Conservation (phyloP, 805 yeast species). For the Zygosaccharomyces gambellarensis region DNA sequence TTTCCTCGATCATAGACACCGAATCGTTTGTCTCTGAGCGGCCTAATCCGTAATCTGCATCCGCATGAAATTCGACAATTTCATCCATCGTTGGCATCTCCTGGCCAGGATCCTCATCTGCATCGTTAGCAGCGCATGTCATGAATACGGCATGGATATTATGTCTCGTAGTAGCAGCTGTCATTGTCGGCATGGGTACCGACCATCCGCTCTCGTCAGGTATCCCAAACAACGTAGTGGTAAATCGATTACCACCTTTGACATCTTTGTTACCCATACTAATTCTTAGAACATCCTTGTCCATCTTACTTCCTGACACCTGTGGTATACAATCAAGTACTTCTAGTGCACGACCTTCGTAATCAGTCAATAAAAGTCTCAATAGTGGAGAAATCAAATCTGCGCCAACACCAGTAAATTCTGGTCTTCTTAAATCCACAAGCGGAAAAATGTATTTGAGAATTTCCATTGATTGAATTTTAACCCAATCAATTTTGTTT, state of each 20-base stretch:
- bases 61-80: slow-evolving; percentile 33
- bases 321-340: slow-evolving; percentile 80
- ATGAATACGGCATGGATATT: slow-evolving; percentile 94
- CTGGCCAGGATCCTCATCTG: slow-evolving; percentile 17
- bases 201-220: slow-evolving; percentile 95
- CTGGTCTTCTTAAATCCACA: slow-evolving; percentile 70
- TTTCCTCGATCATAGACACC: slow-evolving; percentile 45
- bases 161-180: slow-evolving; percentile 82
- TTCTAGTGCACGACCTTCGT: slow-evolving; percentile 82
- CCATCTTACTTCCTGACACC: slow-evolving; percentile 87
- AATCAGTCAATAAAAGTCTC: slow-evolving; percentile 73
- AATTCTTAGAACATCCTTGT: slow-evolving; percentile 86
- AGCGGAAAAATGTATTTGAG: slow-evolving; percentile 70
- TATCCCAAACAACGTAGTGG: slow-evolving; percentile 87
- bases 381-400: slow-evolving; percentile 88
- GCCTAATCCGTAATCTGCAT: slow-evolving; percentile 29
- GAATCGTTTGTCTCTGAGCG: slow-evolving; percentile 29
- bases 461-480: slow-evolving; percentile 70
- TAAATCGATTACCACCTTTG: slow-evolving; percentile 75
- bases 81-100: slow-evolving; percentile 25
- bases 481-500: slow-evolving; percentile 75
- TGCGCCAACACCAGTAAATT: slow-evolving; percentile 87
- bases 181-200: slow-evolving; percentile 88
- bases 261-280: slow-evolving; percentile 78
- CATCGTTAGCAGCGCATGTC: slow-evolving; percentile 52